phyloP scores from a whole-genome alignment of 108 stramenopile genomes.

The Discostella pseudostelligera region DNA sequence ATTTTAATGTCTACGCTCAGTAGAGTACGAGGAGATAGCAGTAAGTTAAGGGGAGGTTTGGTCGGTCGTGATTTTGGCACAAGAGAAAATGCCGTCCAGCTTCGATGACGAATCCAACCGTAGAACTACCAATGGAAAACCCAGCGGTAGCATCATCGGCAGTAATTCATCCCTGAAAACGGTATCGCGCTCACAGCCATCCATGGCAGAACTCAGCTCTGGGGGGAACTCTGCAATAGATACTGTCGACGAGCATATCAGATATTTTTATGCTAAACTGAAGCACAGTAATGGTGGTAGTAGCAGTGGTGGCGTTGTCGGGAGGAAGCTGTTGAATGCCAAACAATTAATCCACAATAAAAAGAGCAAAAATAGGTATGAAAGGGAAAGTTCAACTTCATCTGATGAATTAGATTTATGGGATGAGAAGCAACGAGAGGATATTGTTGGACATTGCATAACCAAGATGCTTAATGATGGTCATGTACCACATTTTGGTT shows the following conservation, averaged over 20 bases:
- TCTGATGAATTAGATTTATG: constrained; percentile 10
- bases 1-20: no score
- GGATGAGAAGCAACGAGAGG: constrained; percentile 12
- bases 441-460: constrained; percentile 38
- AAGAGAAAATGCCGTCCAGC: neutral
- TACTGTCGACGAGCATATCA: neutral
- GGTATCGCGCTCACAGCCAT: neutral
- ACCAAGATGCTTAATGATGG: constrained; percentile 38
- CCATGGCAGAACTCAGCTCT: neutral
- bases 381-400: neutral
- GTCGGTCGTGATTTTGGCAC: neutral
- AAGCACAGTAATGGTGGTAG: neutral
- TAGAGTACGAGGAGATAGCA: no score
- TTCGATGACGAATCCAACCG: neutral
- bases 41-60: no score
- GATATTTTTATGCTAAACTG: neutral
- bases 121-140: neutral
- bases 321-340: no score
- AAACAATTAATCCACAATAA: neutral
- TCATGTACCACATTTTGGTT: constrained; percentile 38
- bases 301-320: neutral
- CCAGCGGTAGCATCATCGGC: neutral
- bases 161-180: neutral
- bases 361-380: neutral
- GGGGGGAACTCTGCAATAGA: neutral